phyloP scores from a whole-genome alignment of 495 filamentous ascomycete species.

The Schizothecium vesticola region DNA sequence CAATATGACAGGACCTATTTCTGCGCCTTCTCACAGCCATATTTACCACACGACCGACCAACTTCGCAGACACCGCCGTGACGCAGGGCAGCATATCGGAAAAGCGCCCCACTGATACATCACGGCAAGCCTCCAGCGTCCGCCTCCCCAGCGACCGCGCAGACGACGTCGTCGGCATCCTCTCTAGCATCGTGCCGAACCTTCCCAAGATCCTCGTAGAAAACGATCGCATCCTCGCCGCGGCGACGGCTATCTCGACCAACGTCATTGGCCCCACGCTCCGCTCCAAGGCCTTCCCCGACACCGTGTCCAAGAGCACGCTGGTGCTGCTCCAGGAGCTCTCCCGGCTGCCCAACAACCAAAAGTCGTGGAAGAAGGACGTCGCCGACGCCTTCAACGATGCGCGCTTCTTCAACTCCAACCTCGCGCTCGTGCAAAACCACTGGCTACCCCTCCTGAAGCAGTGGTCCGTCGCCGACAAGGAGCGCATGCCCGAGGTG shows the following conservation, averaged over 20 bases:
- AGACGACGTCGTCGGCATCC: slow-evolving; percentile 71
- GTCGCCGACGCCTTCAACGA: slow-evolving; percentile 89
- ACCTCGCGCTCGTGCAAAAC: slow-evolving; percentile 57
- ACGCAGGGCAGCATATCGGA: slow-evolving; percentile 15
- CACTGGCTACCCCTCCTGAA: slow-evolving; percentile 79
- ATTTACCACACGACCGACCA: slow-evolving; percentile 80
- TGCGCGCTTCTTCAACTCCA: slow-evolving; percentile 68
- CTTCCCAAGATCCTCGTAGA: slow-evolving; percentile 83
- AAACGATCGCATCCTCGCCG: slow-evolving; percentile 72
- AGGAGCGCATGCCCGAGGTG: slow-evolving; percentile 80
- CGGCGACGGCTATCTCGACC: slow-evolving; percentile 71
- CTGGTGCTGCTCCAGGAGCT: slow-evolving; percentile 74
- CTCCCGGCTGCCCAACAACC: slow-evolving; percentile 65
- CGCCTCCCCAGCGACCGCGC: slow-evolving; percentile 40
- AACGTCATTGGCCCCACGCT: slow-evolving; percentile 79
- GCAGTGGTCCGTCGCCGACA: slow-evolving; percentile 78
- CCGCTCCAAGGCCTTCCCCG: slow-evolving; percentile 80
- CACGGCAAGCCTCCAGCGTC: slow-evolving; percentile 20
- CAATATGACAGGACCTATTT: slow-evolving; percentile 68
- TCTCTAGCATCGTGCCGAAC: slow-evolving; percentile 71
- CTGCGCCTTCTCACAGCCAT: slow-evolving; percentile 80
- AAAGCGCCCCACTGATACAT: slow-evolving; percentile 18
- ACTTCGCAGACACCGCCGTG: slow-evolving; percentile 43
- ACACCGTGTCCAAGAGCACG: slow-evolving; percentile 68
- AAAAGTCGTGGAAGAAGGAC: slow-evolving; percentile 92